Percentiles rank a stretch among this genome's conserved stretches.
Conservation (phyloP, 305 asterid species). For the Plantago lanceolata region DNA sequence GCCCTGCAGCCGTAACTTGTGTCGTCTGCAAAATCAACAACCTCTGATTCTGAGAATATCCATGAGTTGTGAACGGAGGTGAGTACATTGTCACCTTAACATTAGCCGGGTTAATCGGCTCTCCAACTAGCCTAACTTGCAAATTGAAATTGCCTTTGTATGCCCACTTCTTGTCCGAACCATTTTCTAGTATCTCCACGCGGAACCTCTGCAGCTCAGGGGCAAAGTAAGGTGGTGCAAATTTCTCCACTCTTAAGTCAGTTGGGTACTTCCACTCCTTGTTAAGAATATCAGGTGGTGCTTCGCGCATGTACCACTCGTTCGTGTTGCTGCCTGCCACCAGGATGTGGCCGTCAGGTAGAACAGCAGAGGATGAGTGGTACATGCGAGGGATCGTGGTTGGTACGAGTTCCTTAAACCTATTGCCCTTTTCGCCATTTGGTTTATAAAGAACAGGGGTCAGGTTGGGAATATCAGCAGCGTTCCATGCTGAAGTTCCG, state of each 20-base stretch:
- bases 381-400: slow-evolving; percentile 75
- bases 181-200: slow-evolving; percentile 30
- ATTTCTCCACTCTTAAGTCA: slow-evolving; percentile 76
- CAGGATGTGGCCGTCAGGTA: slow-evolving; percentile 58
- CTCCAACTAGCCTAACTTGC: slow-evolving; percentile 8
- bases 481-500: slow-evolving; percentile 78
- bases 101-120: slow-evolving; percentile 10
- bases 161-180: slow-evolving; percentile 28
- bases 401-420: slow-evolving; percentile 49
- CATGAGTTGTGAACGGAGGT: slow-evolving; percentile 94
- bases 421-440: slow-evolving; percentile 29
- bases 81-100: slow-evolving; percentile 66
- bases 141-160: slow-evolving; percentile 46
- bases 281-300: slow-evolving; percentile 17
- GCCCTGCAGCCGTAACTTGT: not conserved
- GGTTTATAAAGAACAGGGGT: slow-evolving; percentile 63
- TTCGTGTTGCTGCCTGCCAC: slow-evolving; percentile 86
- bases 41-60: slow-evolving; percentile 78
- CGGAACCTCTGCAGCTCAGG: slow-evolving; percentile 35
- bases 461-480: slow-evolving; percentile 56
- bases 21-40: slow-evolving; percentile 51
- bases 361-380: slow-evolving; percentile 56
- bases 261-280: slow-evolving; percentile 43
- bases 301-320: slow-evolving; percentile 38
- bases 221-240: slow-evolving; percentile 74